Base-by-base conservation (phyloP, 257 asterid species). In the Jasminum sambac region DNA sequence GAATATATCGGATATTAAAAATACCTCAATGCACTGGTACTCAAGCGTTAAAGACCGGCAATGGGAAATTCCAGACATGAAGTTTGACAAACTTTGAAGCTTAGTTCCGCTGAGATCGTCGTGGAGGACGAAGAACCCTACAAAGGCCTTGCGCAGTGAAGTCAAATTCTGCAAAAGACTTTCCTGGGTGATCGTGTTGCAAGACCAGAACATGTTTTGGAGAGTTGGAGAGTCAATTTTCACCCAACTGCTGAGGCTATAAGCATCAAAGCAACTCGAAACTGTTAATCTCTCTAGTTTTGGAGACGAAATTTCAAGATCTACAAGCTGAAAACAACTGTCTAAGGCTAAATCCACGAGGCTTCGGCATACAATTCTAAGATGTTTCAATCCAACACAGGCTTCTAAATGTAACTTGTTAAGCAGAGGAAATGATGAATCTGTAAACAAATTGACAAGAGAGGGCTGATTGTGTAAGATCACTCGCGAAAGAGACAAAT, bases 391-490 rank as follows among this genome's bases (percentile, higher is more conserved):
- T 11, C 91, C 97, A 8, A 66, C 67, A 36, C 91, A 89, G 2
- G 78, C 72, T 16, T 87, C 97, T 4, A 92, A 55, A 34, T 78
- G 86, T 76, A 90, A 60, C 10, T 75, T 86, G 71, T 78, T 88
- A 13, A 92, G 95, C 81, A 44, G 30, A n/a, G 98, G 96, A 23
- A 92, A 92, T 2, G 96, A 85, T 1, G 89, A 77, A 52, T 66
- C 73, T 0, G 87, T 82, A 76, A 92, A 90, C 16, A 92, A 25
- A 66, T 80, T 70, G 2, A 69, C 62, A 19, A 90, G 83, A 0
- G 84, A 81, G 1, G 98, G 89, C 9, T 80, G 86, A 14, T 83
- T 86, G 12, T 79, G 74, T 8, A 87, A 64, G 36, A 88, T 80
- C 9, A 84, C 72, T 0, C 83, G 79, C 8, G 95, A 85, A 6